Base-by-base conservation (phyloP, 306 rosid species). In the Vachellia collinsii region DNA sequence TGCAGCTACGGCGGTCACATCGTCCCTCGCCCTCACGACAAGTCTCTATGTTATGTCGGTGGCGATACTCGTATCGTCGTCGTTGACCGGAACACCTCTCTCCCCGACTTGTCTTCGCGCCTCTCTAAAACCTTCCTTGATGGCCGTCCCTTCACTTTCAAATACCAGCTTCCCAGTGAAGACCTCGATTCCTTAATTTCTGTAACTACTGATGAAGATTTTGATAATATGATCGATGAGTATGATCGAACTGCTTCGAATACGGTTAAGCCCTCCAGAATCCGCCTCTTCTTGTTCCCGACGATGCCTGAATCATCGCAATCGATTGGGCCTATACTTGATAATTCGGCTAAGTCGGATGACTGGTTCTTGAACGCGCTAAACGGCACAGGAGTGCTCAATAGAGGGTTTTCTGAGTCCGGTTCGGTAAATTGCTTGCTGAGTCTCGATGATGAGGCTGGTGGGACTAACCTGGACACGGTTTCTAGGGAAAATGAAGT, bases 1-100 rank as follows among this genome's bases (percentile, higher is more conserved):
- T 90, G 93, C 86, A 92, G 94, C 83, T 92, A 90, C 42, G 97
- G 97, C 69, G 97, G 97, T 5, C 97, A 90, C 79, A 92, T 92
- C 71, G 88, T 87, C 44, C 97, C 97, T 11, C 92, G 95, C 11
- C 97, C 97, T 4, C 93, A 90, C 81, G 93, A 89, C 83, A 92
- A 89, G 91, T 83, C 92, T 36, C 88, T 92, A 19, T 90, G 92
- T 85, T 92, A 92, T 79, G 86, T 88, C 75, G 94, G 95, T 39
- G 97, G 97, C 34, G 95, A 90, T 65, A 92, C 97, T 12, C 88
- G 97, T 1, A 90, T 92, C 81, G 80, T 92, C 7, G 92, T 90
- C 38, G 92, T 87, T 8, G 95, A 91, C 50, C 89, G 92, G n/a
- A 77, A 83, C 14, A 83, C 88, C 10, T 79, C 94, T 8, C 91